Percentiles rank a stretch among this genome's conserved stretches.
phyloP scores from a whole-genome alignment of 768 basidiomycete species.

The Russula sp. region DNA sequence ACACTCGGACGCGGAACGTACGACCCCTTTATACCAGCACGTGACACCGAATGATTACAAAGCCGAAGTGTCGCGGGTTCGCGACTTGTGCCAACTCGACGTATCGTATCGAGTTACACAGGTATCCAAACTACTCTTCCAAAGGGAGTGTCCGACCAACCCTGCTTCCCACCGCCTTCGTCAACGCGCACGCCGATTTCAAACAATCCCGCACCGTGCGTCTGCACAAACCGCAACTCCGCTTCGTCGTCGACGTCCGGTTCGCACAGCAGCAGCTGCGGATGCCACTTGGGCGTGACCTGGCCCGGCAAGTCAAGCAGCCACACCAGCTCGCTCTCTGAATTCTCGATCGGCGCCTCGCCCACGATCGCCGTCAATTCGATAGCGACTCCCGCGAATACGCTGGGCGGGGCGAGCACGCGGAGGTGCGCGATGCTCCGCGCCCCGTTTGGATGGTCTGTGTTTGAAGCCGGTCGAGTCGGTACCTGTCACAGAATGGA shows the following conservation, averaged over 20 bases:
- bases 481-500: constrained; percentile 37
- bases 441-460: constrained; percentile 43
- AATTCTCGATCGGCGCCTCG: constrained; percentile 27
- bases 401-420: constrained; percentile 31
- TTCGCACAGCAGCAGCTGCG: constrained; percentile 32
- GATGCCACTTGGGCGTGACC: constrained; percentile 10
- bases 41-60: no score
- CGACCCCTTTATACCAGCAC: no score
- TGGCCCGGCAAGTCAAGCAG: constrained; percentile 9
- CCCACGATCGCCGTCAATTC: constrained; percentile 47
- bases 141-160: constrained; percentile 37
- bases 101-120: neutral
- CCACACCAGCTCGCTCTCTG: constrained; percentile 11
- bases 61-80: no score
- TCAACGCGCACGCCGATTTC: constrained; percentile 47
- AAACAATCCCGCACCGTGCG: constrained; percentile 35
- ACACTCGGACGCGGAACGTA: no score
- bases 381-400: constrained; percentile 28
- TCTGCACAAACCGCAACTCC: constrained; percentile 29
- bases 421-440: constrained; percentile 44
- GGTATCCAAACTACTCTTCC: constrained; percentile 41
- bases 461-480: constrained; percentile 37
- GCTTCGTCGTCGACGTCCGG: constrained; percentile 30
- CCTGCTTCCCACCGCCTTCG: constrained; percentile 25
- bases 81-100: no score